A percentile compares a stretch with the other conserved stretches of the same genome.
These are phyloP conservation scores for Backusella sp. DNA, from an alignment of 192 early-diverging fungal genomes.

Conservation along the genomic window DNA sequence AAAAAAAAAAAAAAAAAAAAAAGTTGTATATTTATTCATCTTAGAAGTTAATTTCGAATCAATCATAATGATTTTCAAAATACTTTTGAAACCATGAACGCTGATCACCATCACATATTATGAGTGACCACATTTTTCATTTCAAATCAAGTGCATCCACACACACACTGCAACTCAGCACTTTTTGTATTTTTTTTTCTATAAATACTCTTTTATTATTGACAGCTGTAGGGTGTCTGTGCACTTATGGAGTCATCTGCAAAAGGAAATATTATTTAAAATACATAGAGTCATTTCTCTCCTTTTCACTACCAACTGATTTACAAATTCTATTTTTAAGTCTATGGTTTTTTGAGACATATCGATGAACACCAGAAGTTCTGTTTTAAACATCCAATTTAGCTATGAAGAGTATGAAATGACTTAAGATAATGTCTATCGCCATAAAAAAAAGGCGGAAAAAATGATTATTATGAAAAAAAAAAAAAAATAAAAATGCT, in stretches of 20 bases:
- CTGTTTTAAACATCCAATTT: background rate
- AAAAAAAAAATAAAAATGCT: background rate
- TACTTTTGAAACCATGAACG: background rate
- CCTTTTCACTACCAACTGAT: background rate
- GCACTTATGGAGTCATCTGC: background rate
- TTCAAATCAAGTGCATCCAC: background rate
- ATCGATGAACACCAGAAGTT: background rate
- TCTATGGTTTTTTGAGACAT: background rate
- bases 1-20: background rate
- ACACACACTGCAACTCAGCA: background rate
- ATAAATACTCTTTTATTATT: background rate
- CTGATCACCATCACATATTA: background rate
- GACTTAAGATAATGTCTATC: background rate
- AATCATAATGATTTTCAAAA: background rate
- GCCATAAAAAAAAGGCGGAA: background rate
- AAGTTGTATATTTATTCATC: background rate
- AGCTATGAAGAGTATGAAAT: background rate
- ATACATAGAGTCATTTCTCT: no score
- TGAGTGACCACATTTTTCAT: slow-evolving; percentile 4
- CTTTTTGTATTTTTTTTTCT: background rate
- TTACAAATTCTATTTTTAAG: background rate
- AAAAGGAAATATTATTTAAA: background rate
- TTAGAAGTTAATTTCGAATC: background rate
- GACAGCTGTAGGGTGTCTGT: background rate
- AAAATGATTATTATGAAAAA: background rate